phyloP scores from a whole-genome alignment of 2,329 filamentous ascomycete genomes.

The Macrophomina pseudophaseolina region DNA sequence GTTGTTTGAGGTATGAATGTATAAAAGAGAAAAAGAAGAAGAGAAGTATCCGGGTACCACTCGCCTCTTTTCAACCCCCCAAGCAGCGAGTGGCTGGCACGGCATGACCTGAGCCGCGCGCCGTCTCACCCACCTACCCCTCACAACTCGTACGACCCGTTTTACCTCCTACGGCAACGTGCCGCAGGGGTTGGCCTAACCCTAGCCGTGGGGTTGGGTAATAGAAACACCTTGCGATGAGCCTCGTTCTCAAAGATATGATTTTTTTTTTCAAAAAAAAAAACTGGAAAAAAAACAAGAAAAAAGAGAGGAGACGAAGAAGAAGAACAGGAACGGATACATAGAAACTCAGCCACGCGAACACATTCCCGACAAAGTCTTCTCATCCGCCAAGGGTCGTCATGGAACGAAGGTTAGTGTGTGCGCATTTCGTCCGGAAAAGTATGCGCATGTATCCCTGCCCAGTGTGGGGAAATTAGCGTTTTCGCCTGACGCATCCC shows the following conservation, averaged over 20 bases:
- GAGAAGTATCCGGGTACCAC: not conserved
- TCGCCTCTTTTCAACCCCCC: not conserved
- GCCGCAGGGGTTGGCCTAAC: not conserved
- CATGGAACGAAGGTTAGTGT: too few species aligned
- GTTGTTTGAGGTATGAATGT: constrained; percentile 9
- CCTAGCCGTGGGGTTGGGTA: not conserved
- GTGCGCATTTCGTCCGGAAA: too few species aligned
- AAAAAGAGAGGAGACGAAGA: too few species aligned
- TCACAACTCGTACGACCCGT: constrained; percentile 2
- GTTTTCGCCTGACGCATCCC: too few species aligned
- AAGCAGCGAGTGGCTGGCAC: not conserved
- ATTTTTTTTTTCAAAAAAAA: too few species aligned
- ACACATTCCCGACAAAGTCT: too few species aligned
- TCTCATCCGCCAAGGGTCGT: too few species aligned
- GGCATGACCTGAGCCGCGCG: not conserved
- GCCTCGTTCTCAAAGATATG: not conserved
- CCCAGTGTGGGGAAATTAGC: not conserved
- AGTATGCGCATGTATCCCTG: not conserved
- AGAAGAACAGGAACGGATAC: too few species aligned
- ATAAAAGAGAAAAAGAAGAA: not conserved
- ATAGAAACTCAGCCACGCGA: too few species aligned
- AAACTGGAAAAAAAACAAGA: too few species aligned
- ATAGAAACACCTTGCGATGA: not conserved
- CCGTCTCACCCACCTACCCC: not conserved
- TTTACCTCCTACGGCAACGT: not conserved